Evolutionary conservation across 208 protist species (phyloP), one percentile per base, ranked within the genome.

Genomic region (Wallacemonas sp.): DNA sequence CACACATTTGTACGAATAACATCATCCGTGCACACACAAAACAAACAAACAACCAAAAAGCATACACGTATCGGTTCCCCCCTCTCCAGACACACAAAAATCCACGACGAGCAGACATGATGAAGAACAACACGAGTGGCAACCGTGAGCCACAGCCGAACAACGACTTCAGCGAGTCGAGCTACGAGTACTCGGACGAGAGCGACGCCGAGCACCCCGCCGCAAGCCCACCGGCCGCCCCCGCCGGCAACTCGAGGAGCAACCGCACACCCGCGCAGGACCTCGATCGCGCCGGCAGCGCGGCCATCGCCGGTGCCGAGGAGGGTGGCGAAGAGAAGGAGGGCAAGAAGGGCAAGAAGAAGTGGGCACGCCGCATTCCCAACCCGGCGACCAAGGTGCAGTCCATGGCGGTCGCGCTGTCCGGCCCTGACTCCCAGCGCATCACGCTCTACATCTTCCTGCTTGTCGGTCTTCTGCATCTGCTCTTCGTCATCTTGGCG

Each of bases 401-500:
- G 45, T 63, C 65, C 49, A 44, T 57, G 12, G 63, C 57, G 7
- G 46, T 36, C 1, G 42, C 59, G 0, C 31, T 83, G 5, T 46
- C 59, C 22, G 65, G 72, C 31, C 46, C 61, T 0, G 76, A 82
- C 59, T 64, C 54, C 16, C 84, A 90, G 66, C 81, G 79, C 11
- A 49, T 83, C 23, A 31, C 57, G 52, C 59, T 84, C 10, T 83
- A 84, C 31, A 31, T 85, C 16, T 83, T 86, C 36, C 70, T 91
- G 39, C 18, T 66, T 22, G 54, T 89, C 12, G 16, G 64, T 11
- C 65, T 69, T 2, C 0, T 92, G 5, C 72, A 89, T 29, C 61
- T 86, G 4, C 67, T 94, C 32, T 94, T 94, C 45, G 44, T 81
- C 2, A 87, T 87, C 33, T 54, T 94, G 2, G 63, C 71, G 3